These are phyloP conservation scores for Epichloe hybrida DNA, from an alignment of 2,329 filamentous ascomycete genomes.

Conservation along the genomic window DNA sequence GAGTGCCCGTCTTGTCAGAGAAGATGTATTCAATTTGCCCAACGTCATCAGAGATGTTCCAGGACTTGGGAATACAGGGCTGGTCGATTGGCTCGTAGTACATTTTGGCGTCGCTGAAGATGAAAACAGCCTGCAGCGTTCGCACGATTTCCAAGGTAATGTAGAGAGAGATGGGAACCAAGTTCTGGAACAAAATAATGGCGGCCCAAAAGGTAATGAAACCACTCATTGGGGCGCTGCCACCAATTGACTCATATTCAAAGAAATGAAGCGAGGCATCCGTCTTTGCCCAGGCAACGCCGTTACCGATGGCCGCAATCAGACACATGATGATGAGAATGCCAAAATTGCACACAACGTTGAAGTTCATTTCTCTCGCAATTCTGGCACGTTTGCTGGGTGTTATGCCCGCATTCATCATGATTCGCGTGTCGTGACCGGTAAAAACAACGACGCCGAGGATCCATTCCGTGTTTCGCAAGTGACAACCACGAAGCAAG, in stretches of 20 bases:
- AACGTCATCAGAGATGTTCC: constrained; percentile 97
- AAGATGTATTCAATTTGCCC: constrained; percentile 99
- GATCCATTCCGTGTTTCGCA: constrained; percentile 93
- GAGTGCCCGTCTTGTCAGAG: constrained; percentile 91
- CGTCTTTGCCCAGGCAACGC: constrained; percentile 62
- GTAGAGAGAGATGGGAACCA: constrained; percentile 96
- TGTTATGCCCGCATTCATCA: constrained; percentile 94
- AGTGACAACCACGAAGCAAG: constrained; percentile 79
- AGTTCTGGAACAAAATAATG: constrained; percentile 91
- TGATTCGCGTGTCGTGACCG: constrained; percentile 94
- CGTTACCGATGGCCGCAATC: constrained; percentile 71
- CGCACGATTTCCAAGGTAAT: constrained; percentile 94
- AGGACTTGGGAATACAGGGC: constrained; percentile 91
- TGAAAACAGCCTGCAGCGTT: constrained; percentile 87
- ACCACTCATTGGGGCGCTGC: constrained; percentile 62
- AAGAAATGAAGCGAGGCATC: constrained; percentile 69
- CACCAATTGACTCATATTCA: constrained; percentile 73
- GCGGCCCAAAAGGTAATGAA: constrained; percentile 96
- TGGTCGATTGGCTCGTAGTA: constrained; percentile 93
- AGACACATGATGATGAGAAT: constrained; percentile 85
- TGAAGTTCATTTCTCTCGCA: constrained; percentile 88
- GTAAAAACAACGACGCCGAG: constrained; percentile 89
- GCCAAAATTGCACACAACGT: constrained; percentile 91
- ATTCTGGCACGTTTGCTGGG: constrained; percentile 88
- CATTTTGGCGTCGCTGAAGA: constrained; percentile 92